Evolutionary conservation across 345 rosid species (phyloP), one percentile per base, ranked within the genome.

Genomic region (Zanthoxylum bungeanum): DNA sequence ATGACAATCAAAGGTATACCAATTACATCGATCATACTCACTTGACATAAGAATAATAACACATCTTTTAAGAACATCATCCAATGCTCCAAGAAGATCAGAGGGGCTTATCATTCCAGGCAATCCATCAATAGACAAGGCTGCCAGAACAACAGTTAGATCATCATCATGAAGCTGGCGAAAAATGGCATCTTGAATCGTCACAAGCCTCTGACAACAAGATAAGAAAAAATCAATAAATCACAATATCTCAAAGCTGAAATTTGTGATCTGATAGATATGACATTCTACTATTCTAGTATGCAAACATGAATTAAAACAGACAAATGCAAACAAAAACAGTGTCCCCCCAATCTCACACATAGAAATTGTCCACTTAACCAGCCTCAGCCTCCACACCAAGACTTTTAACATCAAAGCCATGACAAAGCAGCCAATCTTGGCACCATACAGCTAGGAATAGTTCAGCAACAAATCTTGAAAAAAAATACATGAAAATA

Each of bases 81-180:
- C 75, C 78, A 92, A 75, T 31, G 86, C 90, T 77, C 84, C 78
- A 51, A 89, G 83, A 74, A 92, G 82, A 82, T 84, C 85, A 40
- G 79, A 71, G 72, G 84, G 75, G 66, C 71, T 84, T 51, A 89
- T 60, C 39, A 85, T 68, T 69, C 79, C 86, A 25, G 92, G 76
- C 73, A 91, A 77, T 49, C 86, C 88, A 66, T 88, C 85, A 47
- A 95, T 50, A 64, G 90, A 84, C 64, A 92, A 73, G 73, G 91
- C 91, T 70, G 89, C 89, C 76, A 73, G 80, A 76, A 95, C 91
- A 60, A 95, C 89, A 65, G 88, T 80, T 62, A 95, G 78, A 79
- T 95, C 99, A 78, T 85, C 87, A 82, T 95, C 98, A 58, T 72
- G 78, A 73, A 95, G 89, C 75, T 89, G 96, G 81, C 82, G 79